phyloP scores from a whole-genome alignment of 192 early-diverging fungal genomes.

The Gaertneriomyces sp. region DNA sequence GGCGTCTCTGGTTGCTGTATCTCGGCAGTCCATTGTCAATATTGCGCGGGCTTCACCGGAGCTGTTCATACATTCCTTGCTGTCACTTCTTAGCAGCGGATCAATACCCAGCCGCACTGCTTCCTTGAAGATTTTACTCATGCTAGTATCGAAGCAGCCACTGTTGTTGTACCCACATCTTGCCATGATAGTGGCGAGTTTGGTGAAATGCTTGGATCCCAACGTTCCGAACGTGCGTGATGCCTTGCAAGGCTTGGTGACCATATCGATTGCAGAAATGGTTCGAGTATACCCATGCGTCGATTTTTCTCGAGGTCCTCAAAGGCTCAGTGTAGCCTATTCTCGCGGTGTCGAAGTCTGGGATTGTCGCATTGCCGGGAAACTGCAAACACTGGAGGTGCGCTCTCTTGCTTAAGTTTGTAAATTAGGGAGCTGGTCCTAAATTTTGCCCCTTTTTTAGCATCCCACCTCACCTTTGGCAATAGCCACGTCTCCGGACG shows the following conservation, averaged over 20 bases:
- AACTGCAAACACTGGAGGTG: slow-evolving; percentile 70
- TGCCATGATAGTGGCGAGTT: slow-evolving; percentile 63
- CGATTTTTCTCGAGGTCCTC: slow-evolving; percentile 67
- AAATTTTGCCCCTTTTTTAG: background rate
- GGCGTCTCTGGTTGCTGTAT: slow-evolving; percentile 48
- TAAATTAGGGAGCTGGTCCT: background rate
- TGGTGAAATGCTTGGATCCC: slow-evolving; percentile 81
- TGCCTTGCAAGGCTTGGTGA: slow-evolving; percentile 56
- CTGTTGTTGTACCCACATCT: slow-evolving; percentile 60
- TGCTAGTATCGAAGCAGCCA: slow-evolving; percentile 54
- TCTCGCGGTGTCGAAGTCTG: slow-evolving; percentile 71
- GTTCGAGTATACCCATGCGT: slow-evolving; percentile 63
- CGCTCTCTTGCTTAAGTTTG: slow-evolving; percentile 5
- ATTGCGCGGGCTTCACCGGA: slow-evolving; percentile 64
- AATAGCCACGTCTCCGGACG: slow-evolving; percentile 59
- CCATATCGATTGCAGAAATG: slow-evolving; percentile 56
- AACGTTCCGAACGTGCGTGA: slow-evolving; percentile 71
- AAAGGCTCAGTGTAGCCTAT: slow-evolving; percentile 76
- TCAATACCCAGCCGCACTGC: too few species aligned
- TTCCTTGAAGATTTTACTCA: background rate
- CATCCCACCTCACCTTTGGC: background rate
- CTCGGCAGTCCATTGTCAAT: slow-evolving; percentile 68
- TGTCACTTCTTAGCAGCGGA: too few species aligned
- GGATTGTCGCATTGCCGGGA: slow-evolving; percentile 80
- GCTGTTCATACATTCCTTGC: slow-evolving; percentile 42